A percentile compares a stretch with the other conserved stretches of the same genome.
Evolutionary conservation across 495 filamentous ascomycete species (phyloP).

Genomic region (Penicillium angulare): DNA sequence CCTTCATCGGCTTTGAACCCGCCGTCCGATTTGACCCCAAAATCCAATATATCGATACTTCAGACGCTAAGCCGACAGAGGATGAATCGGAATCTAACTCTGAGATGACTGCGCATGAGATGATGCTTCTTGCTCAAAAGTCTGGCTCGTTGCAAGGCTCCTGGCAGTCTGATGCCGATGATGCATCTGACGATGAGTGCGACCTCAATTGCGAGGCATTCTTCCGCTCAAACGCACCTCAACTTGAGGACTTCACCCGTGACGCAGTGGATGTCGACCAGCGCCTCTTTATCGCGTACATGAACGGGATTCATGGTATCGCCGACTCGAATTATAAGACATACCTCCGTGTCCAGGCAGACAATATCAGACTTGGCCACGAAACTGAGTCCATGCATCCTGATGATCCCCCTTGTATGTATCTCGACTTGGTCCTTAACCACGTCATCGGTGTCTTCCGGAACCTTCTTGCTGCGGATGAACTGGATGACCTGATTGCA

Average conservation of each 20-base stretch:
- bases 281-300: slow-evolving; percentile 42
- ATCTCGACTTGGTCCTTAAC: slow-evolving; percentile 36
- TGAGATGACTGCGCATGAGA: slow-evolving; percentile 45
- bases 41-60: slow-evolving; percentile 38
- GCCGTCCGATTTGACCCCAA: slow-evolving; percentile 39
- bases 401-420: slow-evolving; percentile 32
- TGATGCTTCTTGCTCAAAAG: slow-evolving; percentile 38
- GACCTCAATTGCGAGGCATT: slow-evolving; percentile 11
- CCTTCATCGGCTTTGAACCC: slow-evolving; percentile 41
- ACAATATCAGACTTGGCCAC: slow-evolving; percentile 36
- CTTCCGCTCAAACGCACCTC: slow-evolving; percentile 16
- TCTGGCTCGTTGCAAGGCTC: slow-evolving; percentile 15
- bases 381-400: slow-evolving; percentile 38
- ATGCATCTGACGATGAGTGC: slow-evolving; percentile 15
- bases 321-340: slow-evolving; percentile 31
- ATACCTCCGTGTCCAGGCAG: slow-evolving; percentile 35
- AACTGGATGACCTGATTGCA: slow-evolving; percentile 34
- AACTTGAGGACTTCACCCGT: slow-evolving; percentile 38
- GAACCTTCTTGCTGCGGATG: slow-evolving; percentile 38
- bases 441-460: slow-evolving; percentile 46
- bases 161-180: slow-evolving; percentile 15
- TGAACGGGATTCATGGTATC: slow-evolving; percentile 46
- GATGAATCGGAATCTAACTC: slow-evolving; percentile 21
- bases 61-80: slow-evolving; percentile 16
- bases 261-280: slow-evolving; percentile 43